phyloP scores from a whole-genome alignment of 2,329 filamentous ascomycete genomes.

The Phyllosticta citribraziliensis region DNA sequence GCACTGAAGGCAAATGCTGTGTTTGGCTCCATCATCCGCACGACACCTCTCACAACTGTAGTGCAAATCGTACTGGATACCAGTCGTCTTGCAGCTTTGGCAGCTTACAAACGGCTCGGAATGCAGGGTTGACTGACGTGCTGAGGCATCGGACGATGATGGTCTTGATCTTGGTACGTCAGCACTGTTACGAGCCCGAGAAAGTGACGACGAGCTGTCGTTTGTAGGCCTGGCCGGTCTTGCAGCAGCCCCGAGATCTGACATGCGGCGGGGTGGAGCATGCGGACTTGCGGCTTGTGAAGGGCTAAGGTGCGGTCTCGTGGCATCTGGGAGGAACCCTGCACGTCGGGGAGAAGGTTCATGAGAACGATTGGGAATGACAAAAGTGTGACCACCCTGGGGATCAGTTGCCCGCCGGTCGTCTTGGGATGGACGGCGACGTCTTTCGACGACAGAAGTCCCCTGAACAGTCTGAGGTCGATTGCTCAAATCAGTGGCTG shows the following conservation, averaged over 20 bases:
- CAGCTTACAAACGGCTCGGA: conserved; percentile 67
- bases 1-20: conserved; percentile 72
- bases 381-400: conserved; percentile 14
- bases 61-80: conserved; percentile 79
- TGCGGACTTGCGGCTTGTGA: background rate
- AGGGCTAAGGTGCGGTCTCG: background rate
- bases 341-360: conserved; percentile 21
- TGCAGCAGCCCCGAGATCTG: conserved; percentile 8
- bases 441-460: conserved; percentile 14
- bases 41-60: conserved; percentile 70
- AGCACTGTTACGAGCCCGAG: conserved; percentile 5
- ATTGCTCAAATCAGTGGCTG: conserved; percentile 53
- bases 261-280: background rate
- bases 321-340: conserved; percentile 15
- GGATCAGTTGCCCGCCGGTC: conserved; percentile 36
- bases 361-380: conserved; percentile 14
- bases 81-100: conserved; percentile 54
- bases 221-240: conserved; percentile 11
- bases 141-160: conserved; percentile 17
- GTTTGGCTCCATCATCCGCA: conserved; percentile 44
- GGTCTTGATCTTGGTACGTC: conserved; percentile 2
- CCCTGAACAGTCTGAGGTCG: conserved; percentile 21
- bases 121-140: conserved; percentile 35
- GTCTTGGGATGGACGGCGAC: conserved; percentile 29
- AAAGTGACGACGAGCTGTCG: conserved; percentile 20